Evolutionary conservation across 495 filamentous ascomycete species (phyloP).

Genomic region (Neurospora sp.): DNA sequence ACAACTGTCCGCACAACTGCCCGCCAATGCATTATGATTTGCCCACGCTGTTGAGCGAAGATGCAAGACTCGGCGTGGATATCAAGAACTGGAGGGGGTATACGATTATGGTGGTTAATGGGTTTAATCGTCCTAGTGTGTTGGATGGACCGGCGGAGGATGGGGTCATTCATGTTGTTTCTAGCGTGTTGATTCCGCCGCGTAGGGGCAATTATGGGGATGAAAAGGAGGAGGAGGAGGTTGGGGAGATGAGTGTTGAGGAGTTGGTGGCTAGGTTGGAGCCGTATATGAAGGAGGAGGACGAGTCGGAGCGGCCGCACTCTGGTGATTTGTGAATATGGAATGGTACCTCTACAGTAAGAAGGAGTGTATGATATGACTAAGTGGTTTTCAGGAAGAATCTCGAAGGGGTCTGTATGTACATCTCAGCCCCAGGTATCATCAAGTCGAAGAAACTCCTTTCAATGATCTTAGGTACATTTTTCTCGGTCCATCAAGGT

Average conservation of each 20-base stretch:
- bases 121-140: slow-evolving; percentile 45
- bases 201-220: slow-evolving; percentile 23
- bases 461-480: neutral
- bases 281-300: slow-evolving; percentile 7
- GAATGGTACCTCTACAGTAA: neutral
- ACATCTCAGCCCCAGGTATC: neutral
- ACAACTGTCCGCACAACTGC: neutral
- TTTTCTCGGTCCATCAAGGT: neutral
- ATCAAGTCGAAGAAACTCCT: neutral
- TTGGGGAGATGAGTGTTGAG: slow-evolving; percentile 16
- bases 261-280: slow-evolving; percentile 19
- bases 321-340: slow-evolving; percentile 8
- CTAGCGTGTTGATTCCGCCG: slow-evolving; percentile 65
- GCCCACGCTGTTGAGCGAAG: slow-evolving; percentile 51
- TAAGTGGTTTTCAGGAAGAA: no score
- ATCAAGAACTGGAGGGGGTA: slow-evolving; percentile 51
- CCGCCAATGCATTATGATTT: slow-evolving; percentile 47
- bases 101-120: slow-evolving; percentile 62
- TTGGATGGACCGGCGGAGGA: slow-evolving; percentile 60
- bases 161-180: slow-evolving; percentile 68
- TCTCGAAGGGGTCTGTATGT: neutral
- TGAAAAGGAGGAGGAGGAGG: slow-evolving; percentile 8
- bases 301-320: neutral
- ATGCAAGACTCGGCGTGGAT: slow-evolving; percentile 49
- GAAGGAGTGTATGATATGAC: neutral